Conservation (phyloP, 352 stramenopile species). For the Pythium apleroticum region DNA sequence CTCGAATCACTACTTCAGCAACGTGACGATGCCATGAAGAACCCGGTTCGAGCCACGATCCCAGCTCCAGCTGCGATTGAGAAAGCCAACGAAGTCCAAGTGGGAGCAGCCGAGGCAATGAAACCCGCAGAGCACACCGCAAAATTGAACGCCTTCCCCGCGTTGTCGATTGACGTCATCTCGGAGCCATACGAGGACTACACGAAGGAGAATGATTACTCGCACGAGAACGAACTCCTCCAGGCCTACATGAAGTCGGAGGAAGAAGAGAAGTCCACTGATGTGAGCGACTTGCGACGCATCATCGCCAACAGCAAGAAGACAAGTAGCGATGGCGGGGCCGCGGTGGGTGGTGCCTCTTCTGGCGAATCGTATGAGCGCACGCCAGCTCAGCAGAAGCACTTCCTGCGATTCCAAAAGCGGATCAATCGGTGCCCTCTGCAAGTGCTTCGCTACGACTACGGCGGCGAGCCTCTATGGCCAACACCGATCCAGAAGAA, state of each 20-base stretch:
- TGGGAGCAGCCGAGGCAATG: constrained; percentile 9
- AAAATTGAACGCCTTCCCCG: constrained; percentile 44
- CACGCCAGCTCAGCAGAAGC: constrained; percentile 64
- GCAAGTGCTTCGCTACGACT: constrained; percentile 85
- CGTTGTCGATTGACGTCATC: constrained; percentile 68
- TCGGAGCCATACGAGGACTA: constrained; percentile 78
- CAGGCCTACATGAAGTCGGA: constrained; percentile 82
- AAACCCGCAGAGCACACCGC: neutral
- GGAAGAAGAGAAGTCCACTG: constrained; percentile 73
- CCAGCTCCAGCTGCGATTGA: constrained; percentile 1
- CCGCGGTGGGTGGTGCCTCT: constrained; percentile 19
- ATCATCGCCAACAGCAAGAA: constrained; percentile 65
- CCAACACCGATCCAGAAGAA: constrained; percentile 41
- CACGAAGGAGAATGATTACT: constrained; percentile 58
- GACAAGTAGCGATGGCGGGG: constrained; percentile 19
- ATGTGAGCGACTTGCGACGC: constrained; percentile 55
- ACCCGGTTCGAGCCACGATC: constrained; percentile 10
- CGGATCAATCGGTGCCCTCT: constrained; percentile 73
- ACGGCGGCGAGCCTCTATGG: constrained; percentile 82
- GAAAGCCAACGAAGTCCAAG: constrained; percentile 5
- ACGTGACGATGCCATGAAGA: constrained; percentile 65
- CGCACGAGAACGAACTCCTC: constrained; percentile 69
- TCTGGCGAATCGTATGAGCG: constrained; percentile 79
- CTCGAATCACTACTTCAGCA: constrained; percentile 68
- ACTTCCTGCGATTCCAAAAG: constrained; percentile 88